Conservation (phyloP, 257 asterid genomes). For the Nicotiana noctiflora region DNA sequence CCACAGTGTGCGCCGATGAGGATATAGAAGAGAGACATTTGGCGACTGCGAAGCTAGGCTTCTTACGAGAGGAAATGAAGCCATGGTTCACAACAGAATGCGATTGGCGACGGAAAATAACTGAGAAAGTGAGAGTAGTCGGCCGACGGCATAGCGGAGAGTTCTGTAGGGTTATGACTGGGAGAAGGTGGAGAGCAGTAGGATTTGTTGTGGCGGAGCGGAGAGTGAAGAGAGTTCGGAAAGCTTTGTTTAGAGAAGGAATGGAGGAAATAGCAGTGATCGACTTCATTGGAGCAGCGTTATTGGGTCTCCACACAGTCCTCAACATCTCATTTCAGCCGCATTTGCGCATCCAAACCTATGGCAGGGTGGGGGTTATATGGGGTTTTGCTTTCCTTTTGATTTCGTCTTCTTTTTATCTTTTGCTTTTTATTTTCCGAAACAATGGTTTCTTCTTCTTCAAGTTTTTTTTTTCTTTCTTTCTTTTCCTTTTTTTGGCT, state of each 20-base stretch:
- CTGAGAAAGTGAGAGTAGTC: background rate
- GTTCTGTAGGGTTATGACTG: background rate
- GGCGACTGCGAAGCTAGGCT: constrained; percentile 21
- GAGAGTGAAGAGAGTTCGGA: constrained; percentile 19
- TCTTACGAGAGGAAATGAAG: constrained; percentile 20
- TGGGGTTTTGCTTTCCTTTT: background rate
- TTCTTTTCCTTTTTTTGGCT: too few species aligned
- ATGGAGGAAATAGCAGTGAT: background rate
- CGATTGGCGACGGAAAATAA: constrained; percentile 11
- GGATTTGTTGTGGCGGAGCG: constrained; percentile 1
- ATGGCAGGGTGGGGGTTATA: background rate
- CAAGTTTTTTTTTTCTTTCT: background rate
- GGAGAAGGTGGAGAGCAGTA: background rate
- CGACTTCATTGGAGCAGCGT: constrained; percentile 11
- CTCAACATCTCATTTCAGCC: background rate
- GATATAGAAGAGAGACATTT: constrained; percentile 50
- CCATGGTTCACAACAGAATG: constrained; percentile 6
- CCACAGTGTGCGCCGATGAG: constrained; percentile 35
- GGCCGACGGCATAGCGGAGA: background rate
- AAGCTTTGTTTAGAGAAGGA: constrained; percentile 5
- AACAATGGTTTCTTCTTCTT: background rate
- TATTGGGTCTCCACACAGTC: constrained; percentile 10
- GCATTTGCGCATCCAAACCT: background rate
- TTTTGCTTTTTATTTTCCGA: background rate
- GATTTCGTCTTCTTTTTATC: background rate